These are phyloP conservation scores for Afroboletus lepidellus DNA, from an alignment of 1,284 basidiomycete species.

Conservation along the genomic window DNA sequence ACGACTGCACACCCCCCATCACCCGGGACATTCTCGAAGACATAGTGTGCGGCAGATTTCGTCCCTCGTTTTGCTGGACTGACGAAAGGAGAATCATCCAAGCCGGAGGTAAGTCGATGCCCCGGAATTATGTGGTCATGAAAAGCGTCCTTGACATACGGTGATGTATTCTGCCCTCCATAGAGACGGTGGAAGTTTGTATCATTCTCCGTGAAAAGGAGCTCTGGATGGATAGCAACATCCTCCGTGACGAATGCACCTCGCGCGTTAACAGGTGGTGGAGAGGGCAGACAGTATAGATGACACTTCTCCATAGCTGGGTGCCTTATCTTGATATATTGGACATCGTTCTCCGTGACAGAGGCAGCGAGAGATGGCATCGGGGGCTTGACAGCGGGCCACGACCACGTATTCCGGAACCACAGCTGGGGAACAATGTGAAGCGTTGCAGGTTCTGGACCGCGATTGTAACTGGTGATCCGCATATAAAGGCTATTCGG, in stretches of 20 bases:
- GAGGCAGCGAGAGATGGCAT: slow-evolving; percentile 72
- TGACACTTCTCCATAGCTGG: slow-evolving; percentile 73
- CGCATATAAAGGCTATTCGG: slow-evolving; percentile 89
- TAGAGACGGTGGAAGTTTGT: slow-evolving; percentile 94
- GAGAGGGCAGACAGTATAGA: slow-evolving; percentile 89
- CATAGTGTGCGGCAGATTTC: slow-evolving; percentile 91
- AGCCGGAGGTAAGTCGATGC: slow-evolving; percentile 58
- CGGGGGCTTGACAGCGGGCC: slow-evolving; percentile 79
- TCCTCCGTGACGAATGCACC: slow-evolving; percentile 61
- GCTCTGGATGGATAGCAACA: slow-evolving; percentile 71
- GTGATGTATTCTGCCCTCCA: slow-evolving; percentile 78
- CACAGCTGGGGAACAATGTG: slow-evolving; percentile 95
- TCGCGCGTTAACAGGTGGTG: slow-evolving; percentile 79
- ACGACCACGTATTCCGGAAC: slow-evolving; percentile 99
- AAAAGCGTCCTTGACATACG: slow-evolving; percentile 96
- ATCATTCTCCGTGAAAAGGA: slow-evolving; percentile 95
- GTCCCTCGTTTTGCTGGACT: slow-evolving; percentile 90
- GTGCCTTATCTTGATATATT: slow-evolving; percentile 74
- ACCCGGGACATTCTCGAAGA: slow-evolving; percentile 84
- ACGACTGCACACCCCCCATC: slow-evolving; percentile 95
- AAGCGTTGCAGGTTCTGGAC: slow-evolving; percentile 92
- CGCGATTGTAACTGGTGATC: slow-evolving; percentile 95
- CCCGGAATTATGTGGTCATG: slow-evolving; percentile 92
- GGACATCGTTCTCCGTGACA: slow-evolving; percentile 49
- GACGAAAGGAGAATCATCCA: slow-evolving; percentile 52